Base-by-base conservation (phyloP, 2,329 filamentous ascomycete genomes). In the Monascus ruber region DNA sequence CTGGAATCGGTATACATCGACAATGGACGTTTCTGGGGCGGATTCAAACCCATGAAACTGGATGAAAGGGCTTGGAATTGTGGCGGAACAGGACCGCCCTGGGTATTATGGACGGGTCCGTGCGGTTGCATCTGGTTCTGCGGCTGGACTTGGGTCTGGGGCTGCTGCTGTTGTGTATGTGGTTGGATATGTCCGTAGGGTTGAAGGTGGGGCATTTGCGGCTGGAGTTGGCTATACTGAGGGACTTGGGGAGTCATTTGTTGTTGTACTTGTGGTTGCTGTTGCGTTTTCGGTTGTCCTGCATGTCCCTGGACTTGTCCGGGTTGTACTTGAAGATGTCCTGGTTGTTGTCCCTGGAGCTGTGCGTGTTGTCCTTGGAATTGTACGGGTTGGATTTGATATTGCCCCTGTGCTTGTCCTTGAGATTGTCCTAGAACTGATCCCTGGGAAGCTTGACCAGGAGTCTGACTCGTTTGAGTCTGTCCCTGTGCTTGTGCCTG, bases 111-210 rank as follows among this genome's bases (percentile, higher is more conserved):
- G 17, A 4, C 31, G 38, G 10, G 3, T n/a, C 7, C 6, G 4
- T 11, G 32, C 32, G 32, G 33, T 34, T 9, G 33, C 26, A 24
- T 39, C 9, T 42, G 36, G 3, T 37, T 40, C 10, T 34, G 38
- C 10, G 32, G 40, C n/a, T 44, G 46, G 6, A 37, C 34, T 25
- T 47, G 43, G 17, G 38, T 34, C 17, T 40, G 39, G 31, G 37
- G 31, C 26, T 40, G 35, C 17, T 36, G 25, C 9, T 36, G 17
- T 9, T 37, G 36, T n/a, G 24, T 11, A 6, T 27, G 35, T 11
- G 35, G 8, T 10, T 36, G 24, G 6, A 17, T 51, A 36, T 53
- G 52, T 31, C 52, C 50, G 25, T 52, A 48, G 40, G 52, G 47
- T 28, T 54, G 53, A 6, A 47, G 47, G 24, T 52, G 47, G n/a